A percentile compares a stretch with the other conserved stretches of the same genome.
Conservation (phyloP, 164 flowering plant species). For the Liriodendron chinense region DNA sequence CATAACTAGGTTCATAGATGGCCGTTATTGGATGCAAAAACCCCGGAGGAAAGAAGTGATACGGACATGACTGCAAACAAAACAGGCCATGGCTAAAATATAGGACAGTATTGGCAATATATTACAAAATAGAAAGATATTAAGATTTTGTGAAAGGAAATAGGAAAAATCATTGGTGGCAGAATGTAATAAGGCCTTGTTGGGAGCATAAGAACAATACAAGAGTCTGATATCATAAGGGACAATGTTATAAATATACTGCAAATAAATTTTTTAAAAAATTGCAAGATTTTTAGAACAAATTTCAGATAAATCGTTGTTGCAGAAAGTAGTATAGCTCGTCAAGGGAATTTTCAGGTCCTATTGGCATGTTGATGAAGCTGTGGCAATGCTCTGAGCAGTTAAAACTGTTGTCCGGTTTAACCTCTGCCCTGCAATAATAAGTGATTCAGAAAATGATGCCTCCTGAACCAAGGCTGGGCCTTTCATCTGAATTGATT, state of each 20-base stretch:
- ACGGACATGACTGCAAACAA: constrained; percentile 62
- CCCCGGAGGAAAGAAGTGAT: constrained; percentile 84
- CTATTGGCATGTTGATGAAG: too few species aligned
- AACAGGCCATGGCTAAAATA: constrained; percentile 3
- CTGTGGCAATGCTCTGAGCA: too few species aligned
- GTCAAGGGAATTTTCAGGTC: too few species aligned
- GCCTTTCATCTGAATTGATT: too few species aligned
- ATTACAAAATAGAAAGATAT: not conserved
- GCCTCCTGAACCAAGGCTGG: too few species aligned
- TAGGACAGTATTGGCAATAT: not conserved
- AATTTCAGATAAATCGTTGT: too few species aligned
- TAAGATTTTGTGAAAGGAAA: not conserved
- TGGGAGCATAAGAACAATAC: not conserved
- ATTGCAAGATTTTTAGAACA: too few species aligned
- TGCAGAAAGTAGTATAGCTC: too few species aligned
- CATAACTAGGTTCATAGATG: constrained; percentile 80
- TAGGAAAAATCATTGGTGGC: not conserved
- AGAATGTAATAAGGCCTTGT: not conserved
- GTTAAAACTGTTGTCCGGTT: too few species aligned
- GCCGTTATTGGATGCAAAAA: constrained; percentile 75
- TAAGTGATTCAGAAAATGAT: too few species aligned
- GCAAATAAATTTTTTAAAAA: too few species aligned
- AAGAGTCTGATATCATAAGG: not conserved
- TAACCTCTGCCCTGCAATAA: too few species aligned
- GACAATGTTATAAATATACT: not conserved